Base-by-base conservation (phyloP, 2,329 filamentous ascomycete genomes). In the Claviceps spartinae region DNA sequence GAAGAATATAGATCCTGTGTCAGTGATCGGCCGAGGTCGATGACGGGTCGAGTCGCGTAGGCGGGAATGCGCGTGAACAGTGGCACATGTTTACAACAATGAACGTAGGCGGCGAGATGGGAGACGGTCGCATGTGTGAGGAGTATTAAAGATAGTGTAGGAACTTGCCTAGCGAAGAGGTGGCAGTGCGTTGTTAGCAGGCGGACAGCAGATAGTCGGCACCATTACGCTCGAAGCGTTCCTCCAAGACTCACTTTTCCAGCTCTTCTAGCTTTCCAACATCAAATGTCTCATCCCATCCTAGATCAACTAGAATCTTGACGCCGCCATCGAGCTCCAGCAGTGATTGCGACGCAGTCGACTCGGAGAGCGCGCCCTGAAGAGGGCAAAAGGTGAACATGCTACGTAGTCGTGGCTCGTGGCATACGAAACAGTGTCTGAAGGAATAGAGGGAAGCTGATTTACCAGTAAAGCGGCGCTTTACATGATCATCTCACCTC, bases 361-460 rank as follows among this genome's bases (percentile, higher is more conserved):
- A 93, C 58, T 86, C 81, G 49, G 88, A 90, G 63, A 94, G 88
- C 55, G 93, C 91, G 65, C 93, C 93, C 60, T 95, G 83, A 53
- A 98, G 76, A 47, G 93, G 83, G 63, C 86, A 94, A 70, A 97
- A 96, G 58, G 86, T 95, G 75, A 98, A 97, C 93, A 98, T 98
- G 62, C 58, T 70, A 65, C 61, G 58, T 69, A 65, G 60, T 45
- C 16, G 53, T 44, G 48, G n/a, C 24, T 18, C 43, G 42, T 16
- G 9, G 22, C 40, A 41, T 9, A 38, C 38, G 43, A 48, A 49
- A 51, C n/a, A 22, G 40, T 50, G 42, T 16, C 22, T 30, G 41
- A 22, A 30, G 9, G 16, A 13, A 9, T 48, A 34, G 9, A 7
- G 7, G 22, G 20, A 14, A 14, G 22, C n/a, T 45, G 42, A n/a